Base-by-base conservation (phyloP, 176 grass and related monocot species). In the Carex scoparia region DNA sequence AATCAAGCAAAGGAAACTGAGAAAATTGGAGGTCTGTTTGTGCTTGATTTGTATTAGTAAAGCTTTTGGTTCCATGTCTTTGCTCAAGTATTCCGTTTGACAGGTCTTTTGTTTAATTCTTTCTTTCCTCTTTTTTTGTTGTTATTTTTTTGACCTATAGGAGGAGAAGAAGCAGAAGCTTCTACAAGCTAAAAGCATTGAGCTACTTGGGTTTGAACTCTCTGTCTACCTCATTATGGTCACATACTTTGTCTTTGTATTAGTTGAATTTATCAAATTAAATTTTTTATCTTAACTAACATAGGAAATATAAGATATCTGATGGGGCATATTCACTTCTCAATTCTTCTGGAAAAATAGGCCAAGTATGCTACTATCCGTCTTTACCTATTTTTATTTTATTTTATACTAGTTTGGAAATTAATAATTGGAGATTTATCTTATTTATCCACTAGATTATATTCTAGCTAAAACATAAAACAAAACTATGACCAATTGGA, bases 341-440 rank as follows among this genome's bases (percentile, higher is more conserved):
- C 19, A 90, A 86, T 88, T 88, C 96, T 88, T 94, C 96, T 33
- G 93, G 93, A 61, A 95, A 88, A 84, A 98, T 98, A 61, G 96
- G 96, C 72, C 79, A 92, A 79, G 96, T 98, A 92, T 80, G 69
- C 30, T 56, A 38, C 70, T 53, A 81, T 56, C 53, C 54, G 35
- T 79, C 35, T 3, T 28, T 32, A 35, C 54, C 30, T 32, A 5
- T 35, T 23, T 23, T 63, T 64, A 30, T 23, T 23, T 23, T 33
- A 23, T 69, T 14, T 33, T 69, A 15, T 31, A 3, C 28, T 76
- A 28, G 71, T 53, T 53, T 54, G 30, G 44, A 3, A 54, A 53
- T 12, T 75, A 13, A 53, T 75, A 30, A 27, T 54, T n/a, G 1
- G 7, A 75, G 46, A 75, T 53, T 75, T 75, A 53, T 75, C 71